These are phyloP conservation scores for Penicillium oxalicum DNA, from an alignment of 2,329 filamentous ascomycete species.

Conservation along the genomic window DNA sequence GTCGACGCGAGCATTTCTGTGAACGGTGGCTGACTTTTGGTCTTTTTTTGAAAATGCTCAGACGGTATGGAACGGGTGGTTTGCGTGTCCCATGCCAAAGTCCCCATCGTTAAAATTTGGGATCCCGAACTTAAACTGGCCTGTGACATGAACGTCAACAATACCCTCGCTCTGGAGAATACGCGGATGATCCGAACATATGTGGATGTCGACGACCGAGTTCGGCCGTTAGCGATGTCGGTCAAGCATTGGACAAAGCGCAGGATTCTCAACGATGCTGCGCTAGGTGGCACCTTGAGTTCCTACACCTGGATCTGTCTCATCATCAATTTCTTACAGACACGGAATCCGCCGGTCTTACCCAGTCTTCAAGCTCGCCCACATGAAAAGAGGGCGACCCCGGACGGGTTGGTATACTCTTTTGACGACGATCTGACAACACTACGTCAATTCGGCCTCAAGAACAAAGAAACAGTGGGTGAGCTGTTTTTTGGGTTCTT, in stretches of 20 bases:
- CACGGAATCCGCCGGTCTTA: slow-evolving; percentile 73
- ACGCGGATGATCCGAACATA: slow-evolving; percentile 98
- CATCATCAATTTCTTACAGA: slow-evolving; percentile 93
- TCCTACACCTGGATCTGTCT: slow-evolving; percentile 99
- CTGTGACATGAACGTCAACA: slow-evolving; percentile 99
- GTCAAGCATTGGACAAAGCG: slow-evolving; percentile 96
- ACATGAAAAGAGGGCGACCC: slow-evolving; percentile 54
- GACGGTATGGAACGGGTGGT: slow-evolving; percentile 96
- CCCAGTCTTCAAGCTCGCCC: slow-evolving; percentile 75
- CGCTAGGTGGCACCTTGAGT: slow-evolving; percentile 86
- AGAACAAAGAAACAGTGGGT: slow-evolving; percentile 76
- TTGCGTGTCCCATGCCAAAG: slow-evolving; percentile 89
- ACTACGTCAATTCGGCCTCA: slow-evolving; percentile 65
- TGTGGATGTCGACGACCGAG: slow-evolving; percentile 83
- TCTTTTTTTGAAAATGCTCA: slow-evolving; percentile 33
- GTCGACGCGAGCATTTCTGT: neutral
- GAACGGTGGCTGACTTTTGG: neutral
- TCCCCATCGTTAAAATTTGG: slow-evolving; percentile 98
- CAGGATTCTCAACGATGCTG: slow-evolving; percentile 95
- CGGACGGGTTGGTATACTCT: slow-evolving; percentile 62
- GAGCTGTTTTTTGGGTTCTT: slow-evolving; percentile 94
- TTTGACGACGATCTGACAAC: slow-evolving; percentile 83
- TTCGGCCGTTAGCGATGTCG: slow-evolving; percentile 89
- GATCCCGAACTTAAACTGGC: slow-evolving; percentile 84
- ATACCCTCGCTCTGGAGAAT: slow-evolving; percentile 88